phyloP scores from a whole-genome alignment of 345 rosid species.

The Moringa oleifera region DNA sequence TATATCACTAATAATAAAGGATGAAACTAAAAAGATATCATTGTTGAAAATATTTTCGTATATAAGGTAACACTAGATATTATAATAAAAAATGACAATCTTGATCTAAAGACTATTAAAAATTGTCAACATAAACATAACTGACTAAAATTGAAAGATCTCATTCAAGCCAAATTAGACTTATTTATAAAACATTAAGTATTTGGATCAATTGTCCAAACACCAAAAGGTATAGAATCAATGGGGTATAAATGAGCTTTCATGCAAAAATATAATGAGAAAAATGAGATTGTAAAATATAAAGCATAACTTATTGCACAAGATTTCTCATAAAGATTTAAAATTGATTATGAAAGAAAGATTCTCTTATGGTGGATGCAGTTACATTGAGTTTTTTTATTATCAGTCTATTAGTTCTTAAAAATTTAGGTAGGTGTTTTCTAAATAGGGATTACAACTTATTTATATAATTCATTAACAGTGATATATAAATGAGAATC shows the following conservation, averaged over 20 bases:
- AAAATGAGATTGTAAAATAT: constrained; percentile 1
- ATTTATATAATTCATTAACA: background rate
- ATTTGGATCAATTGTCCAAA: too few species aligned
- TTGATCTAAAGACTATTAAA: background rate
- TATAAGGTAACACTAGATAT: too few species aligned
- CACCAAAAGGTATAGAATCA: too few species aligned
- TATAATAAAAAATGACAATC: background rate
- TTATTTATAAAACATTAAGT: too few species aligned
- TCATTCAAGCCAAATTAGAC: background rate
- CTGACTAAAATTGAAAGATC: background rate
- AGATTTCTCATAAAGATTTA: background rate
- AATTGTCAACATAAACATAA: background rate
- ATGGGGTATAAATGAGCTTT: too few species aligned
- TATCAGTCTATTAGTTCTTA: background rate
- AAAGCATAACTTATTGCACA: background rate
- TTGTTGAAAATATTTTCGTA: too few species aligned
- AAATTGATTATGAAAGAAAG: background rate
- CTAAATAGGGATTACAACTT: background rate
- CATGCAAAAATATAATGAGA: background rate
- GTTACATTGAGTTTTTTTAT: background rate
- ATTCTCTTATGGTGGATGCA: background rate
- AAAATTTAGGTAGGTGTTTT: background rate
- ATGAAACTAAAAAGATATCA: too few species aligned
- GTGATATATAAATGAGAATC: background rate
- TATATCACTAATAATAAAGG: too few species aligned